These are phyloP conservation scores for Aspergillus affinis DNA, from an alignment of 495 filamentous ascomycete species.

Conservation along the genomic window DNA sequence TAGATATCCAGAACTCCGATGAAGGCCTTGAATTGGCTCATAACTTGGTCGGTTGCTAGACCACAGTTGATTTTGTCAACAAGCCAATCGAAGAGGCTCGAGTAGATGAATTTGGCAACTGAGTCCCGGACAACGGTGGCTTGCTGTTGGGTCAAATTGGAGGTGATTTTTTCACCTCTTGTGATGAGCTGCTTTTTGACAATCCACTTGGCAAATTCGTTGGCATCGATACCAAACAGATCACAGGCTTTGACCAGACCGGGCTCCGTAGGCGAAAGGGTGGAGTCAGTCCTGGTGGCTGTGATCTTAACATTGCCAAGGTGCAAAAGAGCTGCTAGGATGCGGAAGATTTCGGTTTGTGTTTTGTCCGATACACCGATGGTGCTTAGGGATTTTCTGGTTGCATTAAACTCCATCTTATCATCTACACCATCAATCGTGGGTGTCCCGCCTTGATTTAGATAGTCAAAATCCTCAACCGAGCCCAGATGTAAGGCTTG, in stretches of 20 bases:
- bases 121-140: conserved; percentile 95
- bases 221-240: conserved; percentile 82
- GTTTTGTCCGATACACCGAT: conserved; percentile 77
- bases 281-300: conserved; percentile 82
- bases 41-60: conserved; percentile 84
- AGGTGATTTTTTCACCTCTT: conserved; percentile 95
- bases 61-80: conserved; percentile 92
- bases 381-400: conserved; percentile 77
- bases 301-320: conserved; percentile 95
- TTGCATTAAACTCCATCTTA: conserved; percentile 86
- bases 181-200: conserved; percentile 99
- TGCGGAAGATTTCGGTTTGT: conserved; percentile 83
- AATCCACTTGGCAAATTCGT: conserved; percentile 96
- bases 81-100: conserved; percentile 97
- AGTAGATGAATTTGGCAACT: conserved; percentile 98
- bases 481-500: conserved; percentile 73
- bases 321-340: conserved; percentile 90
- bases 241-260: conserved; percentile 77
- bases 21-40: conserved; percentile 82
- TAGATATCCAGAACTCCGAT: conserved; percentile 99
- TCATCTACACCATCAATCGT: conserved; percentile 95
- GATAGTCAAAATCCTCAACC: conserved; percentile 89
- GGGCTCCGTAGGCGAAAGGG: conserved; percentile 76
- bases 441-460: conserved; percentile 92
- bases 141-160: conserved; percentile 91